Base-by-base conservation (phyloP, 768 basidiomycete species). In the Agrocybe pediades region DNA sequence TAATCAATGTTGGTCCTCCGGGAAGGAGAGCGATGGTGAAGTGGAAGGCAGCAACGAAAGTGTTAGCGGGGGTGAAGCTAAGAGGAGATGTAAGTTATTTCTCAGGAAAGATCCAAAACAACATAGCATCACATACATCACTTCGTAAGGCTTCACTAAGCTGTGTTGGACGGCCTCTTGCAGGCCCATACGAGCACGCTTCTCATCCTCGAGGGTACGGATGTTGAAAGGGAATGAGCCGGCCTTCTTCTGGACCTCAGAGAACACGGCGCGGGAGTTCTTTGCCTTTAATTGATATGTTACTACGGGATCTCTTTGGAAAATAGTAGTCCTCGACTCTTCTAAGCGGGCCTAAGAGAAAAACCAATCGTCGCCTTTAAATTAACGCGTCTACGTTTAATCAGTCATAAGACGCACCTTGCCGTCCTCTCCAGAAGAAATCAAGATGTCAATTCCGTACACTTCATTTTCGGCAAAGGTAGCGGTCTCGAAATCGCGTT, bases 231-330 rank as follows among this genome's bases (percentile, higher is more conserved):
- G 96, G 85, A 99, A 98, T 4, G 93, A 82, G 21, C 96, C 96
- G 39, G 97, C 92, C 73, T 98, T 98, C 80, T 94, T 95, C 74
- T 95, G 92, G 63, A 98, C 92, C 72, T 98, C 96, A 46, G 91
- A 90, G 76, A 98, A 98, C 39, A 96, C 88, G n/a, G 88, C 84
- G 58, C 96, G 90, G 41, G 95, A 95, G 58, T 90, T 96, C 79
- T 96, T 98, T 86, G 96, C 88, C 79, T 98, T 98, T 66, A 98
- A 81, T 69, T 94, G 92, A 74, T 98, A 98, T 36, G 91, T 95
- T 54, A 92, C 83, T 6, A 82, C 74, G 20, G 87, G 83, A 62
- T 93, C 92, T 53, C 91, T 84, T 70, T 97, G 95, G 81, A 91
- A 97, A 68, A 99, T 86, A 30, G 91, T 90, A 50, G 95, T 97